Percentiles rank a stretch among this genome's conserved stretches.
phyloP scores from a whole-genome alignment of 495 filamentous ascomycete genomes.

The Recurvomyces mirabilis region DNA sequence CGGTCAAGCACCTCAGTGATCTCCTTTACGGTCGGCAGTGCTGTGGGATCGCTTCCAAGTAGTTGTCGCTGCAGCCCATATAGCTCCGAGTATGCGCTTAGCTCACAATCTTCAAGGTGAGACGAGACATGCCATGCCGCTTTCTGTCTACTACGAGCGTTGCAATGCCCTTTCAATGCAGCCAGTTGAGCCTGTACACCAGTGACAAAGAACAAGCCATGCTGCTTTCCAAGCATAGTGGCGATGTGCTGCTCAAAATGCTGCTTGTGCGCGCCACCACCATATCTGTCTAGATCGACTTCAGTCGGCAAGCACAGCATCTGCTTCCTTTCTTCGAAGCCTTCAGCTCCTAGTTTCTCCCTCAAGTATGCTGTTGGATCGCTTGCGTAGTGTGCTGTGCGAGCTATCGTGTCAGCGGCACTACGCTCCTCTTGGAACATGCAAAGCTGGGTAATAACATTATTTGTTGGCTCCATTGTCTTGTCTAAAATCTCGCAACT shows the following conservation, averaged over 20 bases:
- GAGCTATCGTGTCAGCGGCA: neutral
- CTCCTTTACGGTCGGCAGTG: constrained; percentile 7
- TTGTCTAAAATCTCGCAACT: neutral
- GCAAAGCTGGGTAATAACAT: neutral
- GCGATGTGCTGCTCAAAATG: constrained; percentile 17
- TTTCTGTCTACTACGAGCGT: neutral
- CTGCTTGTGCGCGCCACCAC: constrained; percentile 12
- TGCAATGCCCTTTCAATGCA: constrained; percentile 12
- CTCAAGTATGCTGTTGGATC: constrained; percentile 7
- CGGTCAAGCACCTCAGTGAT: constrained; percentile 6
- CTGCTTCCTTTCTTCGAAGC: constrained; percentile 4
- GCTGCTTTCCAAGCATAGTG: constrained; percentile 10
- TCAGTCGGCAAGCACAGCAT: constrained; percentile 7
- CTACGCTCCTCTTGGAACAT: neutral
- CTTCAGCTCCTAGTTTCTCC: constrained; percentile 1
- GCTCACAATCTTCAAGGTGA: constrained; percentile 14
- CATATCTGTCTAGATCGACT: constrained; percentile 14
- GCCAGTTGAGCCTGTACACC: constrained; percentile 17
- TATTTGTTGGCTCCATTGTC: neutral
- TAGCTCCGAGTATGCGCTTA: neutral
- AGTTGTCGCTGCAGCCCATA: constrained; percentile 13
- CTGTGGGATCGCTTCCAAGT: constrained; percentile 3
- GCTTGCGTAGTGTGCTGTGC: constrained; percentile 8
- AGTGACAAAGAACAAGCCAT: constrained; percentile 15
- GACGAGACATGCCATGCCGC: constrained; percentile 16